Base-by-base conservation (phyloP, 2,329 filamentous ascomycete species). In the Arachnomyces sp. region DNA sequence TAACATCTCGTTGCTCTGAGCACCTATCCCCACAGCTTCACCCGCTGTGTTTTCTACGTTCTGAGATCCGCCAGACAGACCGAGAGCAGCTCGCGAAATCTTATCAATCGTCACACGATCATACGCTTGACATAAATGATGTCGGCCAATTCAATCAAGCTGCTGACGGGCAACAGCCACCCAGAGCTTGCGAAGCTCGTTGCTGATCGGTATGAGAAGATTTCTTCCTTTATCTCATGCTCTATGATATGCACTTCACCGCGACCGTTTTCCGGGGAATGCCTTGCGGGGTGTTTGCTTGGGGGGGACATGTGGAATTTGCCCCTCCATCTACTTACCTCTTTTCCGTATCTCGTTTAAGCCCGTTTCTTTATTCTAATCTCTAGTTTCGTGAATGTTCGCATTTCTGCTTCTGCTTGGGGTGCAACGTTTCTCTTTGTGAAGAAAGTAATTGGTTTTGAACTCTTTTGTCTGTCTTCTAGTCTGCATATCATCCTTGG, bases 81-180 rank as follows among this genome's bases (percentile, higher is more conserved):
- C 31, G 15, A 32, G 15, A 16, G 15, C 31, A 5, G 5, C 21
- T 9, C 21, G 21, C 21, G 15, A 39, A 17, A 31, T 39, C 15
- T 25, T 14, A 32, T 12, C 15, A 16, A 25, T 25, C 21, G 31
- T 13, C 31, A 13, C 14, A 35, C 17, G 28, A 38, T 12, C 13
- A 18, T 36, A 31, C 33, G 28, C 25, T 3, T 37, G 36, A 49
- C 29, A 32, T 36, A 16, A 34, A 50, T 35, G 44, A 85, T 86
- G 82, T 75, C 81, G 51, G 75, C 78, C 47, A 86, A 85, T 66
- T 81, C 77, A 29, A 85, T 86, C 60, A 86, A 86, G 65, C 68
- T 86, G 48, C 69, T 86, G 60, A 85, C 82, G 53, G 82, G 82
- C 53, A 85, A 84, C 68, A 84, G 80, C 62, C 82, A 86, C 59